Percentiles rank a stretch among this genome's conserved stretches.
Conservation (phyloP, 2,329 filamentous ascomycete species). For the Neocucurbitaria cava region DNA sequence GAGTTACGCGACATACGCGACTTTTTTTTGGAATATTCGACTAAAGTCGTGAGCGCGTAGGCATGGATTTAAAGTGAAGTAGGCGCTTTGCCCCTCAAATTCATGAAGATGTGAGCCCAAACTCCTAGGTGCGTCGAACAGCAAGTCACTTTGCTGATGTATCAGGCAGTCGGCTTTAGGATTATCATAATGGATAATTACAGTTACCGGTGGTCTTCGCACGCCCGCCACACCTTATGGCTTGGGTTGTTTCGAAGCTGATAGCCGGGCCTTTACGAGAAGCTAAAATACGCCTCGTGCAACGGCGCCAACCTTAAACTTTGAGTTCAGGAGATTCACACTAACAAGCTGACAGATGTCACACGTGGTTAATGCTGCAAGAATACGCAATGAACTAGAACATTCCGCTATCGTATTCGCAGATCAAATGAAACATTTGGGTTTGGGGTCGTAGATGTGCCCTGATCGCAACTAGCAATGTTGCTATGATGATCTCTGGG, state of each 20-base stretch:
- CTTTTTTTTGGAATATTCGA: too few relatives aligned
- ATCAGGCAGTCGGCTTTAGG: too few relatives aligned
- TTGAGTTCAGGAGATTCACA: background rate
- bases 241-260: conserved; percentile 5
- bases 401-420: background rate
- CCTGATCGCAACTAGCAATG: background rate
- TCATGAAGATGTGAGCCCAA: too few relatives aligned
- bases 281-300: background rate
- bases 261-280: background rate
- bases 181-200: too few relatives aligned
- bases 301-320: conserved; percentile 5
- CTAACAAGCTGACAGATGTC: conserved; percentile 5
- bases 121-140: too few relatives aligned
- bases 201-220: background rate
- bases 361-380: background rate
- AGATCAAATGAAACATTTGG: too few relatives aligned
- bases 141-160: too few relatives aligned
- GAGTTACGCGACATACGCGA: too few relatives aligned
- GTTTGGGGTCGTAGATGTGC: too few relatives aligned
- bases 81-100: too few relatives aligned
- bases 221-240: background rate
- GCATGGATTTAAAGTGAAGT: too few relatives aligned
- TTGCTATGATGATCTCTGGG: background rate
- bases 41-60: too few relatives aligned
- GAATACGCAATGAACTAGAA: background rate